Percentiles rank a stretch among this genome's conserved stretches.
Evolutionary conservation across 192 early-diverging fungal genomes (phyloP).

Genomic region (Linnemannia exigua): DNA sequence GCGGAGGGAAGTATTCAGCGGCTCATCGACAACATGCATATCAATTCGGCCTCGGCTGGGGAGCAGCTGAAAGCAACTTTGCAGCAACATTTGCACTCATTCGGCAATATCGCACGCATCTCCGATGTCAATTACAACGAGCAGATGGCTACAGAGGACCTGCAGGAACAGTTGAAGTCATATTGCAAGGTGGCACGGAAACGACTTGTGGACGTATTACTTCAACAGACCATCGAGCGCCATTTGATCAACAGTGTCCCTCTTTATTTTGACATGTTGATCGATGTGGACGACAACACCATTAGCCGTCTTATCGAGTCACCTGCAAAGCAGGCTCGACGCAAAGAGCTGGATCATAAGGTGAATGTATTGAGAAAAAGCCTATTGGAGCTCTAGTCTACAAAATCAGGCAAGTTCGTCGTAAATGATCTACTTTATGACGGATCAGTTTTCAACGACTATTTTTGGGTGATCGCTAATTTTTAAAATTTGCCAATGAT

Average conservation of each 20-base stretch:
- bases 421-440: too few species aligned
- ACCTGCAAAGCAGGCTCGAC: constrained; percentile 10
- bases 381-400: constrained; percentile 30
- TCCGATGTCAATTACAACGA: constrained; percentile 31
- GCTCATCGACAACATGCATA: background rate
- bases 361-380: constrained; percentile 31
- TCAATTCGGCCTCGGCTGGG: background rate
- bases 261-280: constrained; percentile 39
- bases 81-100: background rate
- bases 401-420: constrained; percentile 5
- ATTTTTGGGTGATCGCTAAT: too few species aligned
- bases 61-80: background rate
- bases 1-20: constrained; percentile 6
- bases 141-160: constrained; percentile 21
- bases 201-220: constrained; percentile 41
- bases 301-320: constrained; percentile 38
- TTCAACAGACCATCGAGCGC: constrained; percentile 45
- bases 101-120: background rate
- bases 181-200: constrained; percentile 43
- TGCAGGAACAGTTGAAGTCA: constrained; percentile 34
- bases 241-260: constrained; percentile 35
- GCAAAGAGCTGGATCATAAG: constrained; percentile 35
- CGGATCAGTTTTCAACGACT: too few species aligned
- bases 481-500: too few species aligned
- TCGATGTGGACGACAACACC: constrained; percentile 27